Base-by-base conservation (phyloP, 177 flowering plant species). In the Vitis hybrid region DNA sequence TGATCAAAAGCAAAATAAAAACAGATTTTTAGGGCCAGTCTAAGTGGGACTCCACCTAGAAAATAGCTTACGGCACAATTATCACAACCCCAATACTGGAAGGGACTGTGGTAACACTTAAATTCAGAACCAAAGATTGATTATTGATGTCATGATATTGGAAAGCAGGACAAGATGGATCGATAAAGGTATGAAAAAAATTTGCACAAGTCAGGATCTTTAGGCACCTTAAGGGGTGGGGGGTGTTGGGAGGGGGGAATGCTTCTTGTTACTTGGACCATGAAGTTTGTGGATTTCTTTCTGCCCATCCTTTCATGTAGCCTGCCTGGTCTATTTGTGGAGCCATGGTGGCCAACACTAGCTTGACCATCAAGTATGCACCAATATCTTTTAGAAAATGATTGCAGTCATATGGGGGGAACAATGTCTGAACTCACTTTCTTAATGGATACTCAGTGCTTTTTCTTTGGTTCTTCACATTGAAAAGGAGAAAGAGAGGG, bases 241-340 rank as follows among this genome's bases (percentile, higher is more conserved):
- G 5, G 2, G 26, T 22, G 26, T 22, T 22, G 26, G 26, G 26
- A 22, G 14, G 13, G 14, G 15, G 5, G 0, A 11, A 11, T 11
- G 5, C 14, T 55, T n/a, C 18, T 55, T 55, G 18, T 55, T 7
- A 55, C 6, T 55, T 55, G 59, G 20, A 55, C 19, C 16, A 51
- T 50, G 18, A 65, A 45, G 67, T 19, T 51, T 15, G 1, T 13
- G 56, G 22, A 22, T 22, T 22, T 22, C 67, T 65, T 65, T 65
- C 67, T 65, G 55, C 56, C 67, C 56, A 65, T 65, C 57, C 20
- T 19, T 65, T 65, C 67, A 51, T 65, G 56, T 22, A 12, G 1
- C 13, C 57, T 7, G 12, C 51, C 51, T 65, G 57, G 67, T 56
- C 19, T 10, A 51, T 57, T 51, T 20, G 51, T 51, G 55, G 65